These are phyloP conservation scores for Sporothrix variecibatus DNA, from an alignment of 2,329 filamentous ascomycete genomes.

Conservation along the genomic window DNA sequence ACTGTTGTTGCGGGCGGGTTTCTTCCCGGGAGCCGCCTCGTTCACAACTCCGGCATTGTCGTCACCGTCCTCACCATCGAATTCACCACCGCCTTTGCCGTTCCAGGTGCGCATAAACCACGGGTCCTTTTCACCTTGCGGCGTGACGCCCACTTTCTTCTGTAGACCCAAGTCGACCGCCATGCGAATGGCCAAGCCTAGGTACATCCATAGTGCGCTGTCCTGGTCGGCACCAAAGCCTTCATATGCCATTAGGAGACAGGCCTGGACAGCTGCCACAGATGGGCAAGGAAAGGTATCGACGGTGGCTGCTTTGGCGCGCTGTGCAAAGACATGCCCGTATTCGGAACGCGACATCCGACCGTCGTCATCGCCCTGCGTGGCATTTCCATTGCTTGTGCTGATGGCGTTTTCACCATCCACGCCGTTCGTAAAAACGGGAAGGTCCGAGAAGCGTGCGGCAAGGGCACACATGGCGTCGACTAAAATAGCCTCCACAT, in stretches of 20 bases:
- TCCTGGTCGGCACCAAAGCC: conserved; percentile 87
- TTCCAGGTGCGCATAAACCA: conserved; percentile 51
- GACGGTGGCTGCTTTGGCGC: conserved; percentile 79
- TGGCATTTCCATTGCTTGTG: conserved; percentile 32
- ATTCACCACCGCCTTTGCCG: conserved; percentile 38
- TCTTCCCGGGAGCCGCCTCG: conserved; percentile 30
- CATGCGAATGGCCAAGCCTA: conserved; percentile 76
- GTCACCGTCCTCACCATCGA: conserved; percentile 32
- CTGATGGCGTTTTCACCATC: conserved; percentile 39
- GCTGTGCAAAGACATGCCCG: conserved; percentile 75
- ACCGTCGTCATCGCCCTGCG: not conserved
- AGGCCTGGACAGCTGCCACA: conserved; percentile 81
- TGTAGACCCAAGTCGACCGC: conserved; percentile 73
- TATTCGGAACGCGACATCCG: conserved; percentile 60
- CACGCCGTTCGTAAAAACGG: conserved; percentile 52
- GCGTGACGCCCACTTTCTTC: conserved; percentile 73
- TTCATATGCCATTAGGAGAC: conserved; percentile 81
- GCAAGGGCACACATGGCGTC: conserved; percentile 83
- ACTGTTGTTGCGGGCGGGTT: conserved; percentile 44
- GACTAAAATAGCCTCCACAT: conserved; percentile 79
- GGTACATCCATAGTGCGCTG: conserved; percentile 90
- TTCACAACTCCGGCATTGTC: conserved; percentile 31
- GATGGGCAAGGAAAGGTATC: conserved; percentile 82
- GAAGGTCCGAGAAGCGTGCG: conserved; percentile 73
- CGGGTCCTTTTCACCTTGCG: conserved; percentile 56